phyloP scores from a whole-genome alignment of 2,329 filamentous ascomycete species.

The Fusarium haematococcum region DNA sequence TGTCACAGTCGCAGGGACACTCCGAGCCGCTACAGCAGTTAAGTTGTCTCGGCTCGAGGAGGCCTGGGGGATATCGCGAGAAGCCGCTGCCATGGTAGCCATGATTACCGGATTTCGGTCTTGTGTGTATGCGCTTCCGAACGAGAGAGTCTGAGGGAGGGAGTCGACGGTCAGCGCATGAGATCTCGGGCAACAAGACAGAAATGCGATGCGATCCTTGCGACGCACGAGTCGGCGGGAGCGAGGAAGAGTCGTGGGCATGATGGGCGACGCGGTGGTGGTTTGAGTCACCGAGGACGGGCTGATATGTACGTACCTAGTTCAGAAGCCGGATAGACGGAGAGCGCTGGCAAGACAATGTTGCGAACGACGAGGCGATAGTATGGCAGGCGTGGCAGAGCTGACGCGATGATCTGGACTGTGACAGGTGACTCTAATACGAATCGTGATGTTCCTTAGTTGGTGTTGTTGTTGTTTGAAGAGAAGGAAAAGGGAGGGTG shows the following conservation, averaged over 20 bases:
- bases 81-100: slow-evolving; percentile 75
- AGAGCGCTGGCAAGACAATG: slow-evolving; percentile 44
- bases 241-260: slow-evolving; percentile 22
- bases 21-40: slow-evolving; percentile 77
- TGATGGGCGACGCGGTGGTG: slow-evolving; percentile 19
- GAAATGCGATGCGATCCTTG: slow-evolving; percentile 24
- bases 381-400: slow-evolving; percentile 50
- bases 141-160: slow-evolving; percentile 55
- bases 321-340: slow-evolving; percentile 45
- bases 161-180: slow-evolving; percentile 31
- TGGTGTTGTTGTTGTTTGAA: slow-evolving; percentile 63
- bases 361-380: slow-evolving; percentile 43
- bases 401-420: slow-evolving; percentile 70
- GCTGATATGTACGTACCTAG: slow-evolving; percentile 48
- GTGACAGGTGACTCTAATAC: slow-evolving; percentile 70
- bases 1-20: slow-evolving; percentile 70
- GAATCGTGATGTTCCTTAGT: slow-evolving; percentile 63
- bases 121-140: slow-evolving; percentile 57
- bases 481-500: slow-evolving; percentile 51
- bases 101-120: slow-evolving; percentile 60
- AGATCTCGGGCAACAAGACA: slow-evolving; percentile 2
- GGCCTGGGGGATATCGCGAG: slow-evolving; percentile 75
- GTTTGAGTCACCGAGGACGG: slow-evolving; percentile 41
- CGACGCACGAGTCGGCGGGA: neutral
- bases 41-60: slow-evolving; percentile 76